These are phyloP conservation scores for Chlamydomonas reinhardtii DNA, from an alignment of 163 green algal species.

Conservation along the genomic window DNA sequence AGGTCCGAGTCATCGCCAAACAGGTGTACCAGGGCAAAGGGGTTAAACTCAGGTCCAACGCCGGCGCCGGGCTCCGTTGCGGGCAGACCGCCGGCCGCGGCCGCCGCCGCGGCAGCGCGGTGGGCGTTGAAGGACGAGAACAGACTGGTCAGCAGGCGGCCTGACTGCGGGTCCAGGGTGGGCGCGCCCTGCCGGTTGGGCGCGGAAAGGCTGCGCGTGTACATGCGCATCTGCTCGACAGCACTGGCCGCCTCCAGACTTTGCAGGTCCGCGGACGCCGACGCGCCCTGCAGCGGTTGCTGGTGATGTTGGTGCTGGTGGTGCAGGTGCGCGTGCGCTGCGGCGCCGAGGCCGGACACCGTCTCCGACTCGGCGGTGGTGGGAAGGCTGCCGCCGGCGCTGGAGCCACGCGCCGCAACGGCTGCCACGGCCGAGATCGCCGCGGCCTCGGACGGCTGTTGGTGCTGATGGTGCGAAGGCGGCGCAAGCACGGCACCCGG, in stretches of 20 bases:
- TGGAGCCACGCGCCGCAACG: not conserved
- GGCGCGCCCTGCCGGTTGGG: not conserved
- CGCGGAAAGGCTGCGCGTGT: not conserved
- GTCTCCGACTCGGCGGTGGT: too few species aligned
- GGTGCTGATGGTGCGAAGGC: too few species aligned
- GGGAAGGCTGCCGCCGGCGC: not conserved
- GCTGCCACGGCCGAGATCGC: too few species aligned
- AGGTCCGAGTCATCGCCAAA: constrained; percentile 12
- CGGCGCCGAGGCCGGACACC: too few species aligned
- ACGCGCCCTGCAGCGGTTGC: not conserved
- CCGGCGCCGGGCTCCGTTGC: too few species aligned
- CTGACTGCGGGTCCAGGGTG: too few species aligned
- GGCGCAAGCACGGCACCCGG: too few species aligned
- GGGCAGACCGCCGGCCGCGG: not conserved
- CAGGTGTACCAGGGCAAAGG: not conserved
- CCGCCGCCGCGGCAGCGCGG: not conserved
- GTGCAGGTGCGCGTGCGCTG: too few species aligned
- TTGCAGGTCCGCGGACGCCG: not conserved
- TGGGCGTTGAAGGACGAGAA: constrained; percentile 5
- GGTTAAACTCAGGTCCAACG: not conserved
- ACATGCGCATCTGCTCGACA: not conserved
- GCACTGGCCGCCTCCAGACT: not conserved
- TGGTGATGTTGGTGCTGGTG: too few species aligned
- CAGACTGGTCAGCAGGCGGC: not conserved
- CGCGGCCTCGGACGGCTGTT: too few species aligned